Conservation (phyloP, 495 filamentous ascomycete genomes). For the Sordaria brevicollis region DNA sequence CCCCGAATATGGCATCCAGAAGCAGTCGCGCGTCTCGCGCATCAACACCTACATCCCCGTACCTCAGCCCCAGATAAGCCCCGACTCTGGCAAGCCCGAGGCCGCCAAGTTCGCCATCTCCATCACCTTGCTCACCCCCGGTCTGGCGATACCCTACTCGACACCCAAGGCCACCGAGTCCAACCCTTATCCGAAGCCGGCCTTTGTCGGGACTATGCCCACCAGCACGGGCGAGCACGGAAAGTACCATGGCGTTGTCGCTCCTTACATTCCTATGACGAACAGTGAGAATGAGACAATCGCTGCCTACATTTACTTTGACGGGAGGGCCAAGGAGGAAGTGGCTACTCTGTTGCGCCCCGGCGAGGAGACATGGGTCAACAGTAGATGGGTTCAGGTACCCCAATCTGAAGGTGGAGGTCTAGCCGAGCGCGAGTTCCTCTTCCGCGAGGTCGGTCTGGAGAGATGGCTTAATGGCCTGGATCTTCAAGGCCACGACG, state of each 20-base stretch:
- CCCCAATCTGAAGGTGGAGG: conserved; percentile 85
- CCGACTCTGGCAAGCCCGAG: conserved; percentile 63
- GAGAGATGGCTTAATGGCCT: conserved; percentile 93
- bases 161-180: conserved; percentile 62
- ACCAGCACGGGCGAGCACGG: conserved; percentile 27
- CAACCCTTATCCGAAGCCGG: conserved; percentile 65
- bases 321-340: conserved; percentile 90
- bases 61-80: conserved; percentile 68
- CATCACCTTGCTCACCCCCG: conserved; percentile 86
- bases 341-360: conserved; percentile 87
- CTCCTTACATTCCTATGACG: conserved; percentile 81
- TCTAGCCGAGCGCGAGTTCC: conserved; percentile 90
- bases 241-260: conserved; percentile 48
- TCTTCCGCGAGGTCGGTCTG: conserved; percentile 94
- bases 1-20: conserved; percentile 88
- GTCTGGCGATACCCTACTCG: conserved; percentile 81
- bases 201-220: conserved; percentile 63
- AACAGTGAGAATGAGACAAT: conserved; percentile 89
- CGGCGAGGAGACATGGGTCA: conserved; percentile 98
- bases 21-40: conserved; percentile 77
- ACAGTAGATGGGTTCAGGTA: conserved; percentile 93
- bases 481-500: conserved; percentile 80
- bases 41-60: conserved; percentile 97
- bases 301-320: conserved; percentile 98
- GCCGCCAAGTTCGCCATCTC: conserved; percentile 93